phyloP scores from a whole-genome alignment of 2,329 filamentous ascomycete genomes.

The Colletotrichum falcatum region DNA sequence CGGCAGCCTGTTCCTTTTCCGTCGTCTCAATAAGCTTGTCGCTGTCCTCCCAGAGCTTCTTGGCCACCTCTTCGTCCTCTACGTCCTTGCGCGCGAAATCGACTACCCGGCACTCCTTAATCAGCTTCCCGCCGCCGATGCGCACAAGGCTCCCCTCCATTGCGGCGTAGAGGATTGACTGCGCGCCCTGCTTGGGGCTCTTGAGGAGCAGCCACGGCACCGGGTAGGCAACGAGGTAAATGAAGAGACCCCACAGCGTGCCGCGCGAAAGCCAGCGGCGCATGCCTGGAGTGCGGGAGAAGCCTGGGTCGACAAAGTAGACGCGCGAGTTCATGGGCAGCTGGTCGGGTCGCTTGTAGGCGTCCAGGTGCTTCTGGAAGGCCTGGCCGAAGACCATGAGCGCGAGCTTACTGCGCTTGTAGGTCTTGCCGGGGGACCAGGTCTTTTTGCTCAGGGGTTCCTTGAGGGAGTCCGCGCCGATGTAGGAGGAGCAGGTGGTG shows the following conservation, averaged over 20 bases:
- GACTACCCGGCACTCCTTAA: slow-evolving; percentile 90
- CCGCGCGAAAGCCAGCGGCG: slow-evolving; percentile 89
- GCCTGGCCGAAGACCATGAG: slow-evolving; percentile 90
- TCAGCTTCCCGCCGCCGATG: slow-evolving; percentile 71
- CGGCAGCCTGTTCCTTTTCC: slow-evolving; percentile 82
- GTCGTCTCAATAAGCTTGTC: slow-evolving; percentile 84
- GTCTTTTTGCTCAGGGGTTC: slow-evolving; percentile 61
- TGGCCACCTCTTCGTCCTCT: slow-evolving; percentile 81
- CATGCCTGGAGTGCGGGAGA: slow-evolving; percentile 86
- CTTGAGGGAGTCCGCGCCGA: slow-evolving; percentile 76
- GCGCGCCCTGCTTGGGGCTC: slow-evolving; percentile 83
- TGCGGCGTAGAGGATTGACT: slow-evolving; percentile 85
- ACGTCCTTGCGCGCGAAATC: slow-evolving; percentile 80
- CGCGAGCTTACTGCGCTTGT: slow-evolving; percentile 78
- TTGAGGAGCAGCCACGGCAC: slow-evolving; percentile 91
- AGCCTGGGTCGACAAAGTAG: slow-evolving; percentile 88
- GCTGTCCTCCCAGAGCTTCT: slow-evolving; percentile 90
- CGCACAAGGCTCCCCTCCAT: slow-evolving; percentile 82
- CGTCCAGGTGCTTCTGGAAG: slow-evolving; percentile 91
- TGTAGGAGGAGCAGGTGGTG: slow-evolving; percentile 88
- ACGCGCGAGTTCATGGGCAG: slow-evolving; percentile 86
- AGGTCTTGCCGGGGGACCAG: slow-evolving; percentile 69
- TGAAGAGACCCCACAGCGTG: slow-evolving; percentile 79
- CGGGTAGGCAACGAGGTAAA: slow-evolving; percentile 84
- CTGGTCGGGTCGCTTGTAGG: slow-evolving; percentile 86